These are phyloP conservation scores for Sporothrix euskadiensis DNA, from an alignment of 2,329 filamentous ascomycete genomes.

Conservation along the genomic window DNA sequence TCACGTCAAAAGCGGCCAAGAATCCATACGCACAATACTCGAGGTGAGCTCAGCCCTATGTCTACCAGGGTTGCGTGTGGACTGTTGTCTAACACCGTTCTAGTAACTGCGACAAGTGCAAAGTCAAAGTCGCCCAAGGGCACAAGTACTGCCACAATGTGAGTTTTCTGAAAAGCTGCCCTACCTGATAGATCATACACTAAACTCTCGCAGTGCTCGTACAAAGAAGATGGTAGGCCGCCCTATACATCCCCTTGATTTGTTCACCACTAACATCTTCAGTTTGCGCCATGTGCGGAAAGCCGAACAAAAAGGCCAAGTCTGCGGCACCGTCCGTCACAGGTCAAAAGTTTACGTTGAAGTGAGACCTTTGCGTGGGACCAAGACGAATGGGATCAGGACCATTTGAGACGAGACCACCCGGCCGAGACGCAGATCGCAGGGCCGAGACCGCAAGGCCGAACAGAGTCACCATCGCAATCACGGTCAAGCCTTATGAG, in stretches of 20 bases:
- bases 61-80: no score
- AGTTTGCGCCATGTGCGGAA: slow-evolving; percentile 67
- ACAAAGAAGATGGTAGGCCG: slow-evolving; percentile 57
- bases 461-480: not conserved
- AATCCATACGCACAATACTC: slow-evolving; percentile 67
- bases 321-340: slow-evolving; percentile 55
- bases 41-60: slow-evolving; percentile 37
- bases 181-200: not conserved
- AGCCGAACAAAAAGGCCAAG: slow-evolving; percentile 54
- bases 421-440: not conserved
- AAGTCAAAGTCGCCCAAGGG: slow-evolving; percentile 63
- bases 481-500: not conserved
- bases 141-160: slow-evolving; percentile 56
- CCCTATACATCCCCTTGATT: not conserved
- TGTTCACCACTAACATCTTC: slow-evolving; percentile 21
- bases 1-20: slow-evolving; percentile 63
- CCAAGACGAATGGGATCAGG: not conserved
- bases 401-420: not conserved
- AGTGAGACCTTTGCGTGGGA: slow-evolving; percentile 44
- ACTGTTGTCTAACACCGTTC: not conserved
- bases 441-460: not conserved
- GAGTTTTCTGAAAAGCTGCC: not conserved
- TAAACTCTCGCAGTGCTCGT: slow-evolving; percentile 50
- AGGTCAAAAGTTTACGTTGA: slow-evolving; percentile 63
- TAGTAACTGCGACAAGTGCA: slow-evolving; percentile 60